Evolutionary conservation across 108 stramenopile genomes (phyloP), one percentile per base, ranked within the genome.

Genomic region (Pelagomonas calceolata): DNA sequence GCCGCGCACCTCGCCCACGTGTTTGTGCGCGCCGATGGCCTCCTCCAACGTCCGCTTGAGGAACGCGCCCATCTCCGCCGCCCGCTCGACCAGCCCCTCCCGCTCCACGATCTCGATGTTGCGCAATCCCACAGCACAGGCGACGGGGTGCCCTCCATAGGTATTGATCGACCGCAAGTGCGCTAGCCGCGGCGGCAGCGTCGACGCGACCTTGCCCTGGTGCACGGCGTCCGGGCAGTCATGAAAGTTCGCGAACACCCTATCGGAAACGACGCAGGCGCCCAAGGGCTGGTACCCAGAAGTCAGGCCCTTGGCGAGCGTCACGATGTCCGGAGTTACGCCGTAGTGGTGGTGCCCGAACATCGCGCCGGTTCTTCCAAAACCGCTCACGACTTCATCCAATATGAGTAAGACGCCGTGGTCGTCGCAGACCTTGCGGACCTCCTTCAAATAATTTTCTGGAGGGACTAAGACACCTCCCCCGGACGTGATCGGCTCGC

Each of bases 361-460:
- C 63, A 81, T 32, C 70, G 78, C 33, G 66, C 85, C 85, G 35
- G 85, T 82, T 4, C 85, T 68, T 21, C 85, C 85, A 70, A 85
- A 82, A 36, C 85, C 85, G 18, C 70, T 70, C 81, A 85, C 82
- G 74, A 85, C 81, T 73, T 85, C 85, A 70, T 85, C 85, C 69
- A 71, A 70, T 69, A 80, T 78, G 73, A 82, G 45, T 64, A 85
- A 68, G 71, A 85, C 82, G 63, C 76, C 70, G 72, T 85, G 81
- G 78, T 82, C 81, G 80, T 85, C 84, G 66, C 81, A 85, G 16
- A 85, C 64, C 67, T 79, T 79, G 4, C 86, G 83, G 4, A 87
- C 84, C 17, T 86, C 89, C 73, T 82, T 82, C 84, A 87, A 76
- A 80, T 87, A 90, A 4, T 80, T 84, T 12, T 73, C 39, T 16